Evolutionary conservation across 164 flowering plant species (phyloP).

Genomic region (Macadamia integrifolia): DNA sequence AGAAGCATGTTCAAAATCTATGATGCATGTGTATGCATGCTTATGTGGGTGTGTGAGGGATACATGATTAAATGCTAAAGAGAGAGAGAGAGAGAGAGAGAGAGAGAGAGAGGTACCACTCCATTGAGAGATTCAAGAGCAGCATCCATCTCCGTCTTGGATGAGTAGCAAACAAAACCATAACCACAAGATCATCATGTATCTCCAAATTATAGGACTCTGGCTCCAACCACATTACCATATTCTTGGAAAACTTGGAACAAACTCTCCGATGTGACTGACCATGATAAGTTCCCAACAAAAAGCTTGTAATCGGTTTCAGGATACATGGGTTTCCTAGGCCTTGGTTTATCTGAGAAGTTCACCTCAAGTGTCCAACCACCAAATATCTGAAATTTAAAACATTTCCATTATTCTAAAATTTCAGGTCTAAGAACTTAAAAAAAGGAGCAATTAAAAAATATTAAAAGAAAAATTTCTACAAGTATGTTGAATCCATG

Average conservation of each 20-base stretch:
- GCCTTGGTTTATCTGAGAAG: conserved; percentile 77
- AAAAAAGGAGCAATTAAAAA: background rate
- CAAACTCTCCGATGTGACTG: conserved; percentile 77
- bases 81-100: background rate
- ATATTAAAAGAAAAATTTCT: background rate
- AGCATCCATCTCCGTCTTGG: conserved; percentile 72
- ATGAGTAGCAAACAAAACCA: conserved; percentile 76
- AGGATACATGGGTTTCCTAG: conserved; percentile 71
- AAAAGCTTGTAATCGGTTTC: conserved; percentile 87
- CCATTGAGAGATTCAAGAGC: conserved; percentile 74
- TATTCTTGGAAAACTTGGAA: conserved; percentile 54
- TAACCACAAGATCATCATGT: conserved; percentile 90
- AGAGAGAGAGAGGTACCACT: conserved; percentile 34
- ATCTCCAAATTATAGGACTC: conserved; percentile 89
- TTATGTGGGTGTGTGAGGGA: no score
- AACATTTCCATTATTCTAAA: background rate
- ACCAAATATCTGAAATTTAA: conserved; percentile 52
- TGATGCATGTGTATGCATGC: background rate
- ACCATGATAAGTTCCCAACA: conserved; percentile 86
- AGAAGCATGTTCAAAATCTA: background rate
- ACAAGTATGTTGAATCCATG: background rate
- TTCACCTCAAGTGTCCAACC: conserved; percentile 84
- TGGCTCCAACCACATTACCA: conserved; percentile 88
- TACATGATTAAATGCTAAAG: background rate
- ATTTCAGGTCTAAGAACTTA: background rate